A percentile compares a stretch with the other conserved stretches of the same genome.
Evolutionary conservation across 371 early-diverging fungal genomes (phyloP).

Genomic region (Rhizopus stolonifer): DNA sequence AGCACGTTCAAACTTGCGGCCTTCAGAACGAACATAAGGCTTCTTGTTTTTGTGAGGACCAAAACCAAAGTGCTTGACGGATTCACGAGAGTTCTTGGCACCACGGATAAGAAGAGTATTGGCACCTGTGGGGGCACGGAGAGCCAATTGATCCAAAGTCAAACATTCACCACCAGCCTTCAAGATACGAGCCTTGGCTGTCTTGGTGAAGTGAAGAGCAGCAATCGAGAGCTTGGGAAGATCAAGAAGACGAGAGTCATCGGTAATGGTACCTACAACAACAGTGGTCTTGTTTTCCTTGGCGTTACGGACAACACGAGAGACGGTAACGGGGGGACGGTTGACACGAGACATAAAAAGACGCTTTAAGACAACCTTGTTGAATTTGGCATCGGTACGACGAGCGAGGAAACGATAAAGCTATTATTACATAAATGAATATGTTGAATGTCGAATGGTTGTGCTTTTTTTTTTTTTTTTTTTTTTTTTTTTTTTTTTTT

Average conservation of each 20-base stretch:
- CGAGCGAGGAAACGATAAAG: constrained; percentile 22
- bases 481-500: background rate
- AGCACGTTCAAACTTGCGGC: constrained; percentile 98
- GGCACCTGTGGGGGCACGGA: constrained; percentile 93
- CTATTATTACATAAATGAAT: constrained; percentile 43
- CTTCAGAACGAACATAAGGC: constrained; percentile 97
- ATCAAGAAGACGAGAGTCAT: constrained; percentile 88
- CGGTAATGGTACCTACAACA: constrained; percentile 93
- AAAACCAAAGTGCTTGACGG: constrained; percentile 83
- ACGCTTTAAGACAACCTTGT: constrained; percentile 93
- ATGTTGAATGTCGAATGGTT: no score
- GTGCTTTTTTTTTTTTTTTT: no score
- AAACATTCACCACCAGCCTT: constrained; percentile 95
- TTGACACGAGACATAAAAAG: constrained; percentile 94
- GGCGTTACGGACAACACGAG: constrained; percentile 83
- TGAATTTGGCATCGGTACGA: constrained; percentile 67
- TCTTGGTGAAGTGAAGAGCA: constrained; percentile 90
- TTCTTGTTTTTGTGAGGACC: constrained; percentile 69
- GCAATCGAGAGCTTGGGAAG: constrained; percentile 93
- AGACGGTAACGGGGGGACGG: constrained; percentile 89
- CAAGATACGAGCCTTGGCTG: constrained; percentile 91
- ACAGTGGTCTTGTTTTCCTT: constrained; percentile 85
- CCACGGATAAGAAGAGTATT: constrained; percentile 92
- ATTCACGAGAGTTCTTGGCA: constrained; percentile 80
- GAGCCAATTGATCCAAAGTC: constrained; percentile 95